Evolutionary conservation across 441 rosid species (phyloP).

Genomic region (Cnidoscolus chayamansa): DNA sequence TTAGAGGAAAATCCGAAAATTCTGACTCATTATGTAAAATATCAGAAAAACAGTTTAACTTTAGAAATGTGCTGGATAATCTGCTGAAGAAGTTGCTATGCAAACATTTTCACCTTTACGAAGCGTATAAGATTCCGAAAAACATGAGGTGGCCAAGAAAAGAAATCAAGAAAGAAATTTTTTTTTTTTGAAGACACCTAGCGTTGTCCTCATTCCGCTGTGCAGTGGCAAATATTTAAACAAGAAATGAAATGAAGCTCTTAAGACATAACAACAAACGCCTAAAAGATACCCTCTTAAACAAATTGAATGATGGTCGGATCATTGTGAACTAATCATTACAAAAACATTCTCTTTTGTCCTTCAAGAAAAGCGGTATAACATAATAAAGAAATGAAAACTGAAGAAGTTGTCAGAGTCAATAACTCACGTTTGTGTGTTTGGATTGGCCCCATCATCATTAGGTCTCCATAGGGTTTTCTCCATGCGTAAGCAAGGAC

Average conservation of each 20-base stretch:
- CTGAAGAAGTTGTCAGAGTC: not conserved
- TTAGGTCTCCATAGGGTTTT: conserved; percentile 15
- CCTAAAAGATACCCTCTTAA: not conserved
- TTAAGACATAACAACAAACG: conserved; percentile 8
- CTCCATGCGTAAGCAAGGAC: conserved; percentile 21
- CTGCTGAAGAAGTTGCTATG: no score
- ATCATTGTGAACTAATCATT: conserved; percentile 14
- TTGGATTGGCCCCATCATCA: conserved; percentile 17
- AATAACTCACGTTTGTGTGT: not conserved
- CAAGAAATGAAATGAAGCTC: not conserved
- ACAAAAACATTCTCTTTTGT: conserved; percentile 1
- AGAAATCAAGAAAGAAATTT: not conserved
- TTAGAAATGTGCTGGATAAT: no score
- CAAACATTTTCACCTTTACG: no score
- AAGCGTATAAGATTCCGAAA: not conserved
- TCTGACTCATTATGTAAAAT: no score
- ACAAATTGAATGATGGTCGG: conserved; percentile 8
- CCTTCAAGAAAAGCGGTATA: not conserved
- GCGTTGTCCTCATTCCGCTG: not conserved
- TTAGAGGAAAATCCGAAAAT: not conserved
- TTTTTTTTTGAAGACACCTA: not conserved
- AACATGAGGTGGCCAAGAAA: not conserved
- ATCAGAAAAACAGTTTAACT: no score
- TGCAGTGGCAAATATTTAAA: not conserved
- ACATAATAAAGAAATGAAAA: not conserved